These are phyloP conservation scores for Petasospora fabianii DNA, from an alignment of 1,139 yeast species.

Conservation along the genomic window DNA sequence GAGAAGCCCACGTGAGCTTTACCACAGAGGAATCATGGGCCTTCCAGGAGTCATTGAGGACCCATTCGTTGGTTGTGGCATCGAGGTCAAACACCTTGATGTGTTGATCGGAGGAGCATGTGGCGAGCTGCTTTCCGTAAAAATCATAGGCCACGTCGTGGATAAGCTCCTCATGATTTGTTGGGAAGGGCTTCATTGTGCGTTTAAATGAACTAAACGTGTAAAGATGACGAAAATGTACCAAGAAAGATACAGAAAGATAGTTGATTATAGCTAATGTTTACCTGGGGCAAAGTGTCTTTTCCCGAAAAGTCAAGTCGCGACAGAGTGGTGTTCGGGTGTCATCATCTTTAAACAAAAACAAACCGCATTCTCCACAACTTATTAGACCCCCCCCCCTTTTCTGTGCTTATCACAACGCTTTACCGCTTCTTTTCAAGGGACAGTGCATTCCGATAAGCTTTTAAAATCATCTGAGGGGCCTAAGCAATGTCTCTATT, in stretches of 20 bases:
- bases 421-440: no score
- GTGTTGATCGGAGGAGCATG: slow-evolving; percentile 90
- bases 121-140: slow-evolving; percentile 86
- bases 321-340: not conserved
- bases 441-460: no score
- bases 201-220: no score
- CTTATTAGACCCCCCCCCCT: no score
- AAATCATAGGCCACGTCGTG: slow-evolving; percentile 88
- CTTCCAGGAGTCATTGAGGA: slow-evolving; percentile 81
- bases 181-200: slow-evolving; percentile 63
- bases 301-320: no score
- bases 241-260: no score
- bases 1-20: slow-evolving; percentile 87
- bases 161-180: slow-evolving; percentile 88
- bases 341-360: not conserved
- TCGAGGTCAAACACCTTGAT: slow-evolving; percentile 80
- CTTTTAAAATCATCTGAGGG: no score
- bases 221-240: no score
- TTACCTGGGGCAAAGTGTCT: no score
- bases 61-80: slow-evolving; percentile 59
- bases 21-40: slow-evolving; percentile 92
- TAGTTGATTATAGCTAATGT: no score
- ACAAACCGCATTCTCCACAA: not conserved
- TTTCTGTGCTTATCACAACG: no score
- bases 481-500: not conserved